These are phyloP conservation scores for Fusarium tricinctum DNA, from an alignment of 2,329 filamentous ascomycete genomes.

Conservation along the genomic window DNA sequence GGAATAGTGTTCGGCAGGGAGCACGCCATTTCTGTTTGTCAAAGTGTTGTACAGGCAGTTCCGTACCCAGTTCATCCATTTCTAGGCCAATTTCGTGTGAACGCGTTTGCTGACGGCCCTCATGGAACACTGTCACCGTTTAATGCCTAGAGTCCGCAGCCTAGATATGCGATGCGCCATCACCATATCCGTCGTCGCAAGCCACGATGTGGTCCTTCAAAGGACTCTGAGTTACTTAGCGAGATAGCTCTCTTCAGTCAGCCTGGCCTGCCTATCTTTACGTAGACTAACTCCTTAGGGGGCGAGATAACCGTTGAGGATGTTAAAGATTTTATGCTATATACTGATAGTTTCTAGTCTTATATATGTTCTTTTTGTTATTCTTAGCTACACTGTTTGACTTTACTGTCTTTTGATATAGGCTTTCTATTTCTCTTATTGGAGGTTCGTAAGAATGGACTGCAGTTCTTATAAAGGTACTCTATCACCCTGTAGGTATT, in stretches of 20 bases:
- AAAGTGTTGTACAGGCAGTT: no score
- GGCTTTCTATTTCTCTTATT: background rate
- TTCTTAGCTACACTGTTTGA: fast-evolving
- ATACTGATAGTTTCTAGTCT: constrained; percentile 9
- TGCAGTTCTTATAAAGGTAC: background rate
- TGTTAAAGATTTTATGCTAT: constrained; percentile 2
- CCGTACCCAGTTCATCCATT: no score
- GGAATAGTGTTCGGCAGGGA: no score
- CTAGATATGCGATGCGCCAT: no score
- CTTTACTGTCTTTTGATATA: background rate
- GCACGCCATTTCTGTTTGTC: no score
- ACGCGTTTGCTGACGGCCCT: no score
- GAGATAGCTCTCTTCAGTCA: constrained; percentile 6
- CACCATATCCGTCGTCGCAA: no score
- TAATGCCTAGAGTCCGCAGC: no score
- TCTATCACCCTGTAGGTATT: background rate
- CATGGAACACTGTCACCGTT: no score
- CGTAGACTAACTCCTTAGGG: background rate
- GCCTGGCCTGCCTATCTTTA: background rate
- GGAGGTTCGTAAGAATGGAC: constrained; percentile 2
- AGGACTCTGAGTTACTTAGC: constrained; percentile 1
- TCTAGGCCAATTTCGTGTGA: no score
- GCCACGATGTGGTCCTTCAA: no score
- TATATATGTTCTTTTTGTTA: background rate
- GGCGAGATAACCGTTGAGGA: background rate